phyloP scores from a whole-genome alignment of 78 protist species.

The Isochrysis galbana region DNA sequence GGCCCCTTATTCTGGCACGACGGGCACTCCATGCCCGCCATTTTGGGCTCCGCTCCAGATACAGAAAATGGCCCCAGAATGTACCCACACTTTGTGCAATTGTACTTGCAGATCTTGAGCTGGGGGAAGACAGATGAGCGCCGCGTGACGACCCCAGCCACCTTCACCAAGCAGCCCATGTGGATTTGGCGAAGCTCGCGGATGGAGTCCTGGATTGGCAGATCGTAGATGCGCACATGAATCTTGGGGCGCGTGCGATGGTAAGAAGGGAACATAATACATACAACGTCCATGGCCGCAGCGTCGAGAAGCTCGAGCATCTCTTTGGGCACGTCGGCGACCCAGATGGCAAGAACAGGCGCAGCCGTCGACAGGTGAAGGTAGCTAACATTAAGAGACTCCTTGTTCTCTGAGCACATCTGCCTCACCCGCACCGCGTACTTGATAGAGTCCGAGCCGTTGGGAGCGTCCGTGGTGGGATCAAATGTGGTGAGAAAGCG shows the following conservation, averaged over 20 bases:
- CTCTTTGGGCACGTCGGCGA: conserved; percentile 85
- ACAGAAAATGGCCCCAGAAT: conserved; percentile 75
- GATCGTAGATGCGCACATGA: conserved; percentile 83
- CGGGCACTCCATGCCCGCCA: conserved; percentile 56
- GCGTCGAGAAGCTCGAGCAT: conserved; percentile 87
- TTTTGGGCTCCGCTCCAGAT: not conserved
- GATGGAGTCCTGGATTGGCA: conserved; percentile 86
- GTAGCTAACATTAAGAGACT: conserved; percentile 63
- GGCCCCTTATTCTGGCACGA: conserved; percentile 85
- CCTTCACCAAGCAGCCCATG: conserved; percentile 81
- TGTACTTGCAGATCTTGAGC: conserved; percentile 73
- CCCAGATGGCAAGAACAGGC: conserved; percentile 71
- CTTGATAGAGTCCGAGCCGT: not conserved
- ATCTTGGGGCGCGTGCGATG: not conserved
- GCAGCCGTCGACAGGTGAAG: conserved; percentile 27
- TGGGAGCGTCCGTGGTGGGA: not conserved
- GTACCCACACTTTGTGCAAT: conserved; percentile 84
- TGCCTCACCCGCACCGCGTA: not conserved
- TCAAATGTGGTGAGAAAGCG: conserved; percentile 26
- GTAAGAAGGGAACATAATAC: conserved; percentile 61
- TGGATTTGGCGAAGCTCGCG: conserved; percentile 90
- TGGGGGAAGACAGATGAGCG: conserved; percentile 95
- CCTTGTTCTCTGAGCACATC: conserved; percentile 46
- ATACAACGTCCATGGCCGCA: conserved; percentile 48
- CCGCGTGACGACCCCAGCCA: conserved; percentile 95